phyloP scores from a whole-genome alignment of 306 rosid species.

The Hippophae gyantsensis region DNA sequence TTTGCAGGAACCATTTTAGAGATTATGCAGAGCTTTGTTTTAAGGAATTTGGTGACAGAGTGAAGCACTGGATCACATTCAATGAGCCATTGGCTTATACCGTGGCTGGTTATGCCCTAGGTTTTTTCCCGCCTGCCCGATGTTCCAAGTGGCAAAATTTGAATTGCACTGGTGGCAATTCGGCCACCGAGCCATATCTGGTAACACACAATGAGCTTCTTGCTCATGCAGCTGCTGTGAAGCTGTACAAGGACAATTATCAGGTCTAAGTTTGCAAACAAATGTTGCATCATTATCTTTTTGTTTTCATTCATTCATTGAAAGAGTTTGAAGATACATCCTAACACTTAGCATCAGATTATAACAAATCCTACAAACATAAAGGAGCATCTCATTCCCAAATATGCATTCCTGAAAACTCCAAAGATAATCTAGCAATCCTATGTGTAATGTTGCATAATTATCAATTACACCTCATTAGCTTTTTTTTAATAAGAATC shows the following conservation, averaged over 20 bases:
- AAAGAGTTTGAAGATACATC: neutral
- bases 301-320: neutral
- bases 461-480: too few species aligned
- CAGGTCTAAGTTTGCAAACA: conserved; percentile 21
- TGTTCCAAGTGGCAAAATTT: conserved; percentile 31
- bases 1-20: conserved; percentile 18
- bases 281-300: neutral
- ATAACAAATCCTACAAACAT: too few species aligned
- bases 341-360: neutral
- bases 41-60: conserved; percentile 29
- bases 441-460: too few species aligned
- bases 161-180: conserved; percentile 37
- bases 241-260: conserved; percentile 30
- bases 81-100: conserved; percentile 32
- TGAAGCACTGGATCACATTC: conserved; percentile 33
- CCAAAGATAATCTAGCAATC: too few species aligned
- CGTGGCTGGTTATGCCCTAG: conserved; percentile 20
- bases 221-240: conserved; percentile 41
- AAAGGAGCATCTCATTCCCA: too few species aligned
- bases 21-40: conserved; percentile 30
- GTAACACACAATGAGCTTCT: conserved; percentile 34
- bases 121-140: conserved; percentile 26
- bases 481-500: too few species aligned
- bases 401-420: too few species aligned
- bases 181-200: conserved; percentile 34